Conservation (phyloP, 257 asterid species). For the Plectranthus barbatus region DNA sequence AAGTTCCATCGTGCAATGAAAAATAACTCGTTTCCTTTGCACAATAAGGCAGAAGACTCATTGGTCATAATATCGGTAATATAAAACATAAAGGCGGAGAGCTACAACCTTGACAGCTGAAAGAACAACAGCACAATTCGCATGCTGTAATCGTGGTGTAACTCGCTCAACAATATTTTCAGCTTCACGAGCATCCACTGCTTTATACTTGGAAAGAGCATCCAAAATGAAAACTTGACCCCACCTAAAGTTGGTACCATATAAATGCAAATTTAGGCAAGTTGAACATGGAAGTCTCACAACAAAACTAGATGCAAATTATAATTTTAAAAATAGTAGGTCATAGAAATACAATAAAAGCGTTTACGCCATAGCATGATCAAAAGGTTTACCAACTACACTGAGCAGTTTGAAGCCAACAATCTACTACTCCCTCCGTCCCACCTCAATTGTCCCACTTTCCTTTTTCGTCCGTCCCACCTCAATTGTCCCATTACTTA, state of each 20-base stretch:
- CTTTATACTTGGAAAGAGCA: constrained; percentile 92
- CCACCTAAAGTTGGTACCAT: constrained; percentile 57
- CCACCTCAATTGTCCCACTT: neutral
- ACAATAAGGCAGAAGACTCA: constrained; percentile 3
- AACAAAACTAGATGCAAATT: too few relatives aligned
- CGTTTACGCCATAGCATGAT: neutral
- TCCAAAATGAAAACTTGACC: constrained; percentile 99
- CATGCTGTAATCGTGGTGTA: constrained; percentile 97
- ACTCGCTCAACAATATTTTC: constrained; percentile 96
- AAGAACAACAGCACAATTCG: constrained; percentile 98
- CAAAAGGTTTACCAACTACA: neutral
- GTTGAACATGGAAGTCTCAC: neutral
- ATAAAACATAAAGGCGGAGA: constrained; percentile 9
- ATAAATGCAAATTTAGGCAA: constrained; percentile 8
- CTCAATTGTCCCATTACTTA: too few relatives aligned
- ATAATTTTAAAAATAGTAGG: too few relatives aligned
- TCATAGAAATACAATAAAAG: neutral
- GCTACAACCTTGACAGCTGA: constrained; percentile 89
- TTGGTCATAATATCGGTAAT: neutral
- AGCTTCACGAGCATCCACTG: constrained; percentile 97
- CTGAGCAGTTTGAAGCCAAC: neutral
- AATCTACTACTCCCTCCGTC: neutral
- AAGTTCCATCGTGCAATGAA: constrained; percentile 1
- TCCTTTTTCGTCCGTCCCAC: too few relatives aligned
- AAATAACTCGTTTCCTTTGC: constrained; percentile 1